Evolutionary conservation across 192 early-diverging fungal genomes (phyloP), one percentile per base, ranked within the genome.

Genomic region (Glomus cerebriforme): DNA sequence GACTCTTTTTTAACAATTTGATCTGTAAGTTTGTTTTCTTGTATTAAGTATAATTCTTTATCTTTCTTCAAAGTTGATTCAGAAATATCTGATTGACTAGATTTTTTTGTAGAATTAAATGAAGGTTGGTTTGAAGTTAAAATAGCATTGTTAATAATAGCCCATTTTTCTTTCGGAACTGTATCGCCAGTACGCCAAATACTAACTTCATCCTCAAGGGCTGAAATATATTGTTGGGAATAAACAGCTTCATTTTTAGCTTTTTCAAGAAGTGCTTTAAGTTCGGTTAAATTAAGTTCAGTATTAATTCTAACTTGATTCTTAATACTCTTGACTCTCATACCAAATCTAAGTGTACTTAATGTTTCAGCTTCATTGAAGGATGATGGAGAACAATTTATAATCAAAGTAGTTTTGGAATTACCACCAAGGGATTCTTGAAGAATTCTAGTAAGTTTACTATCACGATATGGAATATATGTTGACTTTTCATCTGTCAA

Each of bases 341-440:
- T 96, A 83, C 98, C 98, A 82, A 99, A 99, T 37, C 97, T 89
- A 66, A 99, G 86, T 2, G 97, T 99, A 64, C 93, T 89, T 9
- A 99, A 82, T 0, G 97, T 99, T 87, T 99, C 98, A 10, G 93
- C 91, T 81, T 96, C 96, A 83, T 99, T 99, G 81, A 93, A 99
- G 15, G 96, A 96, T 6, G 95, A 96, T 8, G 98, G 98, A 19
- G 97, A 99, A 85, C 94, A 96, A 85, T 98, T 99, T 89, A 99
- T 98, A 78, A 99, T 98, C 22, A 99, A 86, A 15, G 98, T 99
- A 24, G 98, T 99, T 64, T 96, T 90, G 35, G 98, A 99, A 87
- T 99, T 99, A 83, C 98, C 98, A 86, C 98, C 98, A 64, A 99
- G 87, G 1, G 97, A 97, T 86, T 99, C 98, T 93, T 99, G 98